A percentile compares a stretch with the other conserved stretches of the same genome.
These are phyloP conservation scores for Monotropa hypopitys DNA, from an alignment of 179 eudicot genomes.

Conservation along the genomic window DNA sequence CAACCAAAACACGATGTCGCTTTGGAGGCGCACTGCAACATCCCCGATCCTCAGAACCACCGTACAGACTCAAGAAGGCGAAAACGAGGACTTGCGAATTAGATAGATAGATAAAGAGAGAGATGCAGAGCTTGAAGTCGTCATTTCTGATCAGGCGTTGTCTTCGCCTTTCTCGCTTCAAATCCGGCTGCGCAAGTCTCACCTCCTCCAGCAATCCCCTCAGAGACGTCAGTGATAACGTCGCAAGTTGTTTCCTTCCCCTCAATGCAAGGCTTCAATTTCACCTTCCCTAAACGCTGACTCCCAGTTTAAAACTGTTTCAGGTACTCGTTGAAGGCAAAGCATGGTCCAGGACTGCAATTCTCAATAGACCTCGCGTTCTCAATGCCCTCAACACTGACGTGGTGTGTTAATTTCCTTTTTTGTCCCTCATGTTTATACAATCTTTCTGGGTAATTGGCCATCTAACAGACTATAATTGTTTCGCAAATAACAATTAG, in stretches of 20 bases:
- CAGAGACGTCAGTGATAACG: conserved; percentile 9
- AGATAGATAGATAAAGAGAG: neutral
- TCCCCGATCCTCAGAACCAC: no score
- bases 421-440: neutral
- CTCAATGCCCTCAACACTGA: conserved; percentile 53
- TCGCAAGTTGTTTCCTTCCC: conserved; percentile 4
- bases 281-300: neutral
- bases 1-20: no score
- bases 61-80: neutral
- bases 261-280: neutral
- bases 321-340: conserved; percentile 62
- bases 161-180: neutral
- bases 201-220: conserved; percentile 7
- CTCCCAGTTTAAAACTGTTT: neutral
- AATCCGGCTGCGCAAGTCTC: conserved; percentile 10
- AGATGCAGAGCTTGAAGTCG: conserved; percentile 12
- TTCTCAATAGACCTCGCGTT: conserved; percentile 51
- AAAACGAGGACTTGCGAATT: neutral
- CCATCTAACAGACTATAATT: neutral
- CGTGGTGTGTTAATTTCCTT: conserved; percentile 20
- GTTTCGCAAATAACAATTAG: neutral
- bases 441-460: neutral
- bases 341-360: conserved; percentile 43
- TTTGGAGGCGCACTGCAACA: no score
- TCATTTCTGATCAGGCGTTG: conserved; percentile 12